A percentile compares a stretch with the other conserved stretches of the same genome.
Evolutionary conservation across 345 rosid genomes (phyloP).

Genomic region (Rhodamnia argentea): DNA sequence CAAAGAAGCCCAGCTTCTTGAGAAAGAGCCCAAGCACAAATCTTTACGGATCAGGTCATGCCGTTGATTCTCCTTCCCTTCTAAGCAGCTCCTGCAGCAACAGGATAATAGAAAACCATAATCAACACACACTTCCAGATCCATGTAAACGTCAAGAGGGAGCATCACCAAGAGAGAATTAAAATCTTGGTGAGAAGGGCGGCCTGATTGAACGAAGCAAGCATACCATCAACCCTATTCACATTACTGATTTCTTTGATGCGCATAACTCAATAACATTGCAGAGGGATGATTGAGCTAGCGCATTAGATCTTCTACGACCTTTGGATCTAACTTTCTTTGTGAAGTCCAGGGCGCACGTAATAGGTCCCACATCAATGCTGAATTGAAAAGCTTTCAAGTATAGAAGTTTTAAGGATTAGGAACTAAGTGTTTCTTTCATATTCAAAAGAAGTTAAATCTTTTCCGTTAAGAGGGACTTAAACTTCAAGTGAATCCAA

Average conservation of each 20-base stretch:
- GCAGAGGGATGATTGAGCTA: neutral
- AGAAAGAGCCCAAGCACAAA: neutral
- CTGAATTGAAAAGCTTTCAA: neutral
- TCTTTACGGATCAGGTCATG: slow-evolving; percentile 9
- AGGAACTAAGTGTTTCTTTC: neutral
- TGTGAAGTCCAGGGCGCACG: neutral
- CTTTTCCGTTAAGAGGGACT: neutral
- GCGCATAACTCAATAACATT: neutral
- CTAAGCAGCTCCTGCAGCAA: slow-evolving; percentile 32
- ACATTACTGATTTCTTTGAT: neutral
- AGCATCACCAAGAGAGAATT: neutral
- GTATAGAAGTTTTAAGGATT: neutral
- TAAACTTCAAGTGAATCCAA: neutral
- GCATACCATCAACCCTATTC: neutral
- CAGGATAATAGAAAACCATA: neutral
- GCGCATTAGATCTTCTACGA: neutral
- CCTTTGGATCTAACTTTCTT: neutral
- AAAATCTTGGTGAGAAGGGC: neutral
- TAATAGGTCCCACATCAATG: neutral
- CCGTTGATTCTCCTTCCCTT: slow-evolving; percentile 26
- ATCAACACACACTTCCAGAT: neutral
- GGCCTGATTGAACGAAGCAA: neutral
- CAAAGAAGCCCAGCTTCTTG: neutral
- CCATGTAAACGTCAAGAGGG: neutral
- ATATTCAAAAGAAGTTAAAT: neutral